These are phyloP conservation scores for Nicotiana undulata DNA, from an alignment of 257 asterid genomes.

Conservation along the genomic window DNA sequence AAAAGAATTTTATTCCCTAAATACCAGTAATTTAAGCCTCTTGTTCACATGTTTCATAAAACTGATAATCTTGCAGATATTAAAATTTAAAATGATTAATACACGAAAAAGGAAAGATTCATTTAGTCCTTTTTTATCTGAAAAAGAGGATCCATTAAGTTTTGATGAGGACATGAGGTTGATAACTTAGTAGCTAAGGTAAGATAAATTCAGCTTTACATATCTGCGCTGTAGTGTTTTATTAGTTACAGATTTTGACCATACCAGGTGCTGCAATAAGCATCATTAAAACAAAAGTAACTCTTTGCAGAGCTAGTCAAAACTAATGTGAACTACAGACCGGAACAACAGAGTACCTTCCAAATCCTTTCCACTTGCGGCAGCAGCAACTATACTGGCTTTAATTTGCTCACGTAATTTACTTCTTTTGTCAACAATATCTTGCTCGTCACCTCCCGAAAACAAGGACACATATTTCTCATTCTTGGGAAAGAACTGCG, in stretches of 20 bases:
- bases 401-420: constrained; percentile 62
- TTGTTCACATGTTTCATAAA: not conserved
- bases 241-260: not conserved
- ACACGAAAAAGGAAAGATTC: not conserved
- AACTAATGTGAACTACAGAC: constrained; percentile 2
- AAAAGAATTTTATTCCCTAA: not conserved
- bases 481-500: constrained; percentile 93
- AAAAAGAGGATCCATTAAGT: not conserved
- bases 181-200: not conserved
- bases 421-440: constrained; percentile 61
- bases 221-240: not conserved
- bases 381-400: constrained; percentile 77
- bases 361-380: constrained; percentile 95
- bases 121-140: not conserved
- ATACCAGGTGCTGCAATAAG: not conserved
- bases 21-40: not conserved
- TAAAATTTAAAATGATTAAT: not conserved
- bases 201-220: not conserved
- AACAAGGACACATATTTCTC: constrained; percentile 80
- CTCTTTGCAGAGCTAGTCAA: not conserved
- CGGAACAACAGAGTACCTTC: constrained; percentile 50
- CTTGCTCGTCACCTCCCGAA: constrained; percentile 74
- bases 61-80: not conserved
- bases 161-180: not conserved
- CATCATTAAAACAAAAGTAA: not conserved